These are phyloP conservation scores for Diaporthe eres DNA, from an alignment of 2,329 filamentous ascomycete genomes.

Conservation along the genomic window DNA sequence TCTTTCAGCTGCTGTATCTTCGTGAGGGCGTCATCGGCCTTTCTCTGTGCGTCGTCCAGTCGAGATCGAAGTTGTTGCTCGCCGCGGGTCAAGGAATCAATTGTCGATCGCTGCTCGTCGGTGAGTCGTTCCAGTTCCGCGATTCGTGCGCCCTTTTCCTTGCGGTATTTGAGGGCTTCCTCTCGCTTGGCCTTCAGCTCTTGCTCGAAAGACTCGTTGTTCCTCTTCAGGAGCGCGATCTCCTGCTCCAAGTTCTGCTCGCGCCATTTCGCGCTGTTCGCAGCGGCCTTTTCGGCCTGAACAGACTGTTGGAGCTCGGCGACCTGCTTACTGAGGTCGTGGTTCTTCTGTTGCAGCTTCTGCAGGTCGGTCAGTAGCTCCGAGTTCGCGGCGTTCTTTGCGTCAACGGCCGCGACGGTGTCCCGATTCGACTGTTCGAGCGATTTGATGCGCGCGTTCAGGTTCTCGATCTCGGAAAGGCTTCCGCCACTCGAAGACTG, in stretches of 20 bases:
- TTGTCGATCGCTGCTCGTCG: slow-evolving; percentile 84
- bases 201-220: slow-evolving; percentile 92
- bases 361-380: slow-evolving; percentile 88
- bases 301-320: slow-evolving; percentile 85
- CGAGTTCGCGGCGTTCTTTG: slow-evolving; percentile 89
- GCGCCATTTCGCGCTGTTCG: slow-evolving; percentile 87
- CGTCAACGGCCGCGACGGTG: slow-evolving; percentile 88
- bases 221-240: slow-evolving; percentile 87
- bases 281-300: slow-evolving; percentile 84
- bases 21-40: slow-evolving; percentile 85
- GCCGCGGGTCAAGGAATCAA: slow-evolving; percentile 83
- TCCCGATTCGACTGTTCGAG: slow-evolving; percentile 95
- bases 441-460: slow-evolving; percentile 86
- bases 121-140: slow-evolving; percentile 89
- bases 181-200: slow-evolving; percentile 92
- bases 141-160: slow-evolving; percentile 93
- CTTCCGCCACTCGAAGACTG: slow-evolving; percentile 83
- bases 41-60: slow-evolving; percentile 86
- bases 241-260: slow-evolving; percentile 93
- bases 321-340: slow-evolving; percentile 87
- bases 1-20: slow-evolving; percentile 91
- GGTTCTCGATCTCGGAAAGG: slow-evolving; percentile 79
- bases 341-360: slow-evolving; percentile 88
- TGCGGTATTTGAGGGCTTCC: slow-evolving; percentile 90
- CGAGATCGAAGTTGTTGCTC: slow-evolving; percentile 86